Percentiles rank a stretch among this genome's conserved stretches.
Evolutionary conservation across 2,329 filamentous ascomycete genomes (phyloP).

Genomic region (Seiridium cupressi): DNA sequence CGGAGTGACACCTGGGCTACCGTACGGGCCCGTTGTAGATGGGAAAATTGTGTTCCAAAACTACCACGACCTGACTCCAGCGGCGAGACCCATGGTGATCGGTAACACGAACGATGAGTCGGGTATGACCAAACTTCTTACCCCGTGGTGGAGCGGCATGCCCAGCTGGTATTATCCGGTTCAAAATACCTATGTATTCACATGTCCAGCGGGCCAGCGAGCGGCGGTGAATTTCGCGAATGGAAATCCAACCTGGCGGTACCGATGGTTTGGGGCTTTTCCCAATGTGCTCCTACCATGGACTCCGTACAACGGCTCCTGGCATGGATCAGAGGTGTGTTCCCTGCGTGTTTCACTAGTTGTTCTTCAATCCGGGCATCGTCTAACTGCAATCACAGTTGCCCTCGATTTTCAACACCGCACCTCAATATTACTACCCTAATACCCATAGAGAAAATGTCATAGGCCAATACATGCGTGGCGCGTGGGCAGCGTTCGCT

Average conservation of each 20-base stretch:
- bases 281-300: conserved; percentile 39
- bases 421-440: not conserved
- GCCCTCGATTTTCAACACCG: conserved; percentile 1
- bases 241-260: conserved; percentile 39
- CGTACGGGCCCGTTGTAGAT: conserved; percentile 42
- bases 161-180: conserved; percentile 33
- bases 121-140: conserved; percentile 44
- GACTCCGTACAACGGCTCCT: conserved; percentile 39
- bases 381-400: not conserved
- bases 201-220: conserved; percentile 41
- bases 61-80: conserved; percentile 24
- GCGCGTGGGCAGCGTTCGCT: conserved; percentile 10
- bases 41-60: conserved; percentile 37
- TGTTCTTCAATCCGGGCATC: not conserved
- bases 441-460: conserved; percentile 1
- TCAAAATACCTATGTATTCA: conserved; percentile 44
- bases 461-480: conserved; percentile 6
- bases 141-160: conserved; percentile 36
- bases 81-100: conserved; percentile 39
- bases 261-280: conserved; percentile 49
- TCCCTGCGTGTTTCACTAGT: conserved; percentile 14
- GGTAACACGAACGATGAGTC: conserved; percentile 45
- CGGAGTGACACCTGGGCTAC: not conserved
- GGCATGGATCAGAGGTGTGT: conserved; percentile 49
- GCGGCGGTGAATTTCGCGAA: conserved; percentile 30